Conservation (phyloP, 768 basidiomycete species). For the Pluteus cervinus region DNA sequence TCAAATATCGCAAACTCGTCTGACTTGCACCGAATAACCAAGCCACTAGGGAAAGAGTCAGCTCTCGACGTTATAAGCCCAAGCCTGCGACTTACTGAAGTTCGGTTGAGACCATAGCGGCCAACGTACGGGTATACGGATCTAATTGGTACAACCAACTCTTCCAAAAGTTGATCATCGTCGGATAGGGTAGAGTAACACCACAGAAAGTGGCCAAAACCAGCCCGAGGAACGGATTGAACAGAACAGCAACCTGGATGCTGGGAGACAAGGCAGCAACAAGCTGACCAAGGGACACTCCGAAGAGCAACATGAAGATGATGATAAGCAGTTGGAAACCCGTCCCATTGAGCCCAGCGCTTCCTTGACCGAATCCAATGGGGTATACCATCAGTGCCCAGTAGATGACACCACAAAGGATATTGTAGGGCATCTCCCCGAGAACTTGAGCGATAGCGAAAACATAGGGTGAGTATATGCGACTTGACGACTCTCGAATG, state of each 20-base stretch:
- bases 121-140: conserved; percentile 66
- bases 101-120: conserved; percentile 73
- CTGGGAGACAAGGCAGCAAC: conserved; percentile 74
- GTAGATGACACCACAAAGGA: conserved; percentile 67
- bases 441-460: conserved; percentile 80
- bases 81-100: conserved; percentile 43
- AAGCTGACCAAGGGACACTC: conserved; percentile 67
- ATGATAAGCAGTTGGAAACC: conserved; percentile 69
- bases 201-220: conserved; percentile 74
- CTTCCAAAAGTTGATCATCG: conserved; percentile 61
- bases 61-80: neutral
- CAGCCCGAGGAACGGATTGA: conserved; percentile 69
- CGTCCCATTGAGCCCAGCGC: conserved; percentile 52
- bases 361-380: conserved; percentile 61
- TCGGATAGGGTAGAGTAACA: conserved; percentile 68
- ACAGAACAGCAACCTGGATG: conserved; percentile 67
- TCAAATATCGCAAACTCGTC: conserved; percentile 70
- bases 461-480: conserved; percentile 81
- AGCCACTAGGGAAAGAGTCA: conserved; percentile 35
- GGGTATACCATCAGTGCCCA: conserved; percentile 75
- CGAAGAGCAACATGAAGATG: conserved; percentile 59
- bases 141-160: conserved; percentile 72
- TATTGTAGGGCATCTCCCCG: conserved; percentile 74
- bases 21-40: conserved; percentile 53
- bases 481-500: conserved; percentile 75